phyloP scores from a whole-genome alignment of 352 stramenopile genomes.

The Globisporangium heterothallicum region DNA sequence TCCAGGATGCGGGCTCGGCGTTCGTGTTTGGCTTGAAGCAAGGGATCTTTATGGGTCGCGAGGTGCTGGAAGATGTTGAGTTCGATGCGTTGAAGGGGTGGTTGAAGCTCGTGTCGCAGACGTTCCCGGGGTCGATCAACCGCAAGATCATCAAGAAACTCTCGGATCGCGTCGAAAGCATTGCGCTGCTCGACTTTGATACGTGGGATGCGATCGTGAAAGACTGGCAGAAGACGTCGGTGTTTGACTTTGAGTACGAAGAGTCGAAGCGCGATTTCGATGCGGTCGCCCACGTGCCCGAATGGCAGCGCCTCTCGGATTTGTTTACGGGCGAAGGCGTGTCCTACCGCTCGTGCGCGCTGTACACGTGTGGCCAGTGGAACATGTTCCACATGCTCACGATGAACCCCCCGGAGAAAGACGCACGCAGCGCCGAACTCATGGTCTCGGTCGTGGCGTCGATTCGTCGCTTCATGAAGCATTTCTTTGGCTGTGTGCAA shows the following conservation, averaged over 20 bases:
- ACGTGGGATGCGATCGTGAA: constrained; percentile 58
- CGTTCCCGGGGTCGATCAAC: constrained; percentile 71
- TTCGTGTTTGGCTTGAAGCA: constrained; percentile 81
- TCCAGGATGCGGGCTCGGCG: constrained; percentile 69
- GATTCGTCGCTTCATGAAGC: constrained; percentile 79
- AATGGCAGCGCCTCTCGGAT: constrained; percentile 63
- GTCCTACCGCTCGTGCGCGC: constrained; percentile 60
- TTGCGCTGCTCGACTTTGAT: constrained; percentile 67
- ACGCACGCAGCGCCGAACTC: constrained; percentile 34
- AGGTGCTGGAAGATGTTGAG: constrained; percentile 70
- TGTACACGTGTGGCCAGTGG: constrained; percentile 84
- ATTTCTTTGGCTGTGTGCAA: constrained; percentile 80
- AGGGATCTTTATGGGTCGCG: constrained; percentile 67
- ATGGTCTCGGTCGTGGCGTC: constrained; percentile 65
- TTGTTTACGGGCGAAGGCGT: constrained; percentile 62
- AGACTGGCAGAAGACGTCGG: constrained; percentile 49
- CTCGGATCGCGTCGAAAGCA: constrained; percentile 36
- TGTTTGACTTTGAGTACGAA: constrained; percentile 47
- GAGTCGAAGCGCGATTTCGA: constrained; percentile 51
- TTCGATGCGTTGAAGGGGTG: constrained; percentile 75
- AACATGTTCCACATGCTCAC: constrained; percentile 87
- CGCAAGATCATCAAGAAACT: constrained; percentile 56
- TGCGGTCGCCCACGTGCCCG: constrained; percentile 34
- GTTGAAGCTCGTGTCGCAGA: constrained; percentile 65
- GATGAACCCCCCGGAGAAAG: constrained; percentile 50